Percentiles rank a stretch among this genome's conserved stretches.
Conservation (phyloP, 805 yeast genomes). For the Suhomyces vadensis region DNA sequence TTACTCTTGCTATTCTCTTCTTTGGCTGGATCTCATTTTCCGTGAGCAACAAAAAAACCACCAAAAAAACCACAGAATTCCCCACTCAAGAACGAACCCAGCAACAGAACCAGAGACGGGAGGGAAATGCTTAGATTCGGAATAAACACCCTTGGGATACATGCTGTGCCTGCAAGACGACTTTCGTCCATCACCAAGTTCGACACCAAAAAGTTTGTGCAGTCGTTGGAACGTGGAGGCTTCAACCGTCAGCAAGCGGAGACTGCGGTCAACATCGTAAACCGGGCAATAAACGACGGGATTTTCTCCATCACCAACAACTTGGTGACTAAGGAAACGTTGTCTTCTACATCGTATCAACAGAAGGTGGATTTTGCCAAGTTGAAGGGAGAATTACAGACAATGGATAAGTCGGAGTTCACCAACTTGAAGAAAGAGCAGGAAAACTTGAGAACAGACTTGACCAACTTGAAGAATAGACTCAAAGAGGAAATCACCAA, state of each 20-base stretch:
- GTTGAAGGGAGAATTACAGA: constrained; percentile 85
- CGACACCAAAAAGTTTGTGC: constrained; percentile 75
- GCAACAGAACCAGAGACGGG: no score
- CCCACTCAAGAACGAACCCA: no score
- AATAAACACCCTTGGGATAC: not conserved
- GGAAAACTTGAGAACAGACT: constrained; percentile 77
- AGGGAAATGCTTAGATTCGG: constrained; percentile 1
- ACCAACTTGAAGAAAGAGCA: constrained; percentile 81
- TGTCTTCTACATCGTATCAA: constrained; percentile 85
- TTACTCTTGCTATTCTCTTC: no score
- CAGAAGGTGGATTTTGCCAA: constrained; percentile 97
- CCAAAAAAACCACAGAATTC: no score
- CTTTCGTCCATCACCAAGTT: constrained; percentile 47
- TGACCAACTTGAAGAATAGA: constrained; percentile 81
- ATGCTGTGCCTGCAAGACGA: not conserved
- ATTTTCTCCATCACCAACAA: constrained; percentile 71
- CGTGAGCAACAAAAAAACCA: no score
- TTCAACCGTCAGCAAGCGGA: constrained; percentile 77
- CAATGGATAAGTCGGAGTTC: constrained; percentile 84
- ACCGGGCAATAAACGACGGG: constrained; percentile 77
- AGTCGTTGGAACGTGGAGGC: constrained; percentile 65
- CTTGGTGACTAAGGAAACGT: constrained; percentile 80
- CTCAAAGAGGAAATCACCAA: constrained; percentile 90
- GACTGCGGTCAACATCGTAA: constrained; percentile 71
- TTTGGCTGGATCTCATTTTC: no score